phyloP scores from a whole-genome alignment of 257 asterid species.

The Echites panduratus region DNA sequence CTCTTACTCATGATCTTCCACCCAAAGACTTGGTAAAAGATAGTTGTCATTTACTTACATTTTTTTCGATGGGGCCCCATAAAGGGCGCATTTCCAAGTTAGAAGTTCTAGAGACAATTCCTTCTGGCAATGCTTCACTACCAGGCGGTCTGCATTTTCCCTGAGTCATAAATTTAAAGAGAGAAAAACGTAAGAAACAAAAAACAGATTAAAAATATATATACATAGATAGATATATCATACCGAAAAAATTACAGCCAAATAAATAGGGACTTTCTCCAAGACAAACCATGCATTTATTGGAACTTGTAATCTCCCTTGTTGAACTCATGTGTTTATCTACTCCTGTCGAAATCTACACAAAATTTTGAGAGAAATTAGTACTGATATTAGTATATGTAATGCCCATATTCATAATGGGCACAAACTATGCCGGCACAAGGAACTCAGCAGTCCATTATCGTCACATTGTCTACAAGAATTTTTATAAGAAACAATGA shows the following conservation, averaged over 20 bases:
- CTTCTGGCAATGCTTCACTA: slow-evolving; percentile 67
- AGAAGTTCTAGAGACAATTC: slow-evolving; percentile 59
- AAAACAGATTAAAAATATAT: background rate
- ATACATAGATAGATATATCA: background rate
- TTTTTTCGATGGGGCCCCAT: slow-evolving; percentile 41
- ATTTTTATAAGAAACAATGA: background rate
- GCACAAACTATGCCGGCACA: background rate
- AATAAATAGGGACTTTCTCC: background rate
- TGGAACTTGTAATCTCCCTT: slow-evolving; percentile 15
- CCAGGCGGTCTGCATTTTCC: slow-evolving; percentile 61
- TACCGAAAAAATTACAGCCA: background rate
- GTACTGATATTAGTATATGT: background rate
- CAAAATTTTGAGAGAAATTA: slow-evolving; percentile 7
- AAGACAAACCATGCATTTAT: slow-evolving; percentile 56
- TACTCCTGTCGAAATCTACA: slow-evolving; percentile 24
- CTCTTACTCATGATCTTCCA: background rate
- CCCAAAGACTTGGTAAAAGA: background rate
- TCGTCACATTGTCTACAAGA: background rate
- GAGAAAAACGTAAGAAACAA: slow-evolving; percentile 2
- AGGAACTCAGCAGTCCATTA: background rate
- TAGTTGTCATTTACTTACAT: slow-evolving; percentile 22
- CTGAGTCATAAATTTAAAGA: slow-evolving; percentile 25
- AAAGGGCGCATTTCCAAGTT: slow-evolving; percentile 65
- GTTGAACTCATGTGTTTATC: slow-evolving; percentile 13
- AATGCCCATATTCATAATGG: background rate